phyloP scores from a whole-genome alignment of 495 filamentous ascomycete genomes.

The Neurospora sp. region DNA sequence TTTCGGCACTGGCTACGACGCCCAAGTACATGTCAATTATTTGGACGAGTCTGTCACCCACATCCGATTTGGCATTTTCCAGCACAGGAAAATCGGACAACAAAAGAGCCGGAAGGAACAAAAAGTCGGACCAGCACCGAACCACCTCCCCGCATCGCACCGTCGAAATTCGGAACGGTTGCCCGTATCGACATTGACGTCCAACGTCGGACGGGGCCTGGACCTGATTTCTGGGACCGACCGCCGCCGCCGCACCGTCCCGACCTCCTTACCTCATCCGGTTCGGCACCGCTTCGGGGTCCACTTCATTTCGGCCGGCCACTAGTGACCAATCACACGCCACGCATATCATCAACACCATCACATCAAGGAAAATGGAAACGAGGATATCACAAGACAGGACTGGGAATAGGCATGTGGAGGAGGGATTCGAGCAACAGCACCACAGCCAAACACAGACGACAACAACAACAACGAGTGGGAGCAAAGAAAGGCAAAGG shows the following conservation, averaged over 20 bases:
- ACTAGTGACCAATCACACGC: not conserved
- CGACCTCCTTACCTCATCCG: not conserved
- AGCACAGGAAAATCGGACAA: not conserved
- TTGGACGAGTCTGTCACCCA: not conserved
- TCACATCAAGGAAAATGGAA: not conserved
- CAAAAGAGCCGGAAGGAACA: not conserved
- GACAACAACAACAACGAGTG: not conserved
- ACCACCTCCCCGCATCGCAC: not conserved
- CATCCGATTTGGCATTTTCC: not conserved
- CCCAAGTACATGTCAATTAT: not conserved
- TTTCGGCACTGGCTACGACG: not conserved
- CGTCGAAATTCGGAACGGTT: not conserved
- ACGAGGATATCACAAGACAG: not conserved
- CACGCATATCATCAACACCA: not conserved
- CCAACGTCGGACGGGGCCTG: not conserved
- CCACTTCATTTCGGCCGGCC: not conserved
- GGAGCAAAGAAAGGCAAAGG: not conserved
- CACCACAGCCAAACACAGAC: not conserved
- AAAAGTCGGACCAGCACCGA: not conserved
- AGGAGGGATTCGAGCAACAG: not conserved
- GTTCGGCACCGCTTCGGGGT: not conserved
- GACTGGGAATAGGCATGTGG: not conserved
- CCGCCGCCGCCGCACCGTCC: not conserved
- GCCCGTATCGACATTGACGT: not conserved
- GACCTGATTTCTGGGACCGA: not conserved